phyloP scores from a whole-genome alignment of 2,329 filamentous ascomycete species.

The Raffaelea albimanens region DNA sequence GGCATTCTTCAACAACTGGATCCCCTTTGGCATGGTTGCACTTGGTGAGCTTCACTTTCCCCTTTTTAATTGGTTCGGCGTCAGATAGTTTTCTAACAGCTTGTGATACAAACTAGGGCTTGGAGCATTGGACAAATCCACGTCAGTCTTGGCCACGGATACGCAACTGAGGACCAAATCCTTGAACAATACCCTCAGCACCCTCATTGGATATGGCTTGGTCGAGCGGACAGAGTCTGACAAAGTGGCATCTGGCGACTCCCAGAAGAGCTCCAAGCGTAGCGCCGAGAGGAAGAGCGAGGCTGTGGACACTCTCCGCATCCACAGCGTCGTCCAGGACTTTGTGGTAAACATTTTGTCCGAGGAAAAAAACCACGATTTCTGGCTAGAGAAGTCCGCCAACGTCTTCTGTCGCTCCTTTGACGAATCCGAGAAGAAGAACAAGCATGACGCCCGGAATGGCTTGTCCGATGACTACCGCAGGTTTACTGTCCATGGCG shows the following conservation, averaged over 20 bases:
- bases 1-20: constrained; percentile 54
- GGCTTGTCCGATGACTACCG: constrained; percentile 44
- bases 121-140: too few relatives aligned
- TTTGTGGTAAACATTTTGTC: constrained; percentile 43
- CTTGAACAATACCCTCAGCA: too few relatives aligned
- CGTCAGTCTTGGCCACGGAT: too few relatives aligned
- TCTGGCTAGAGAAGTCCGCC: constrained; percentile 40
- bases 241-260: too few relatives aligned
- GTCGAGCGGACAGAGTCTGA: too few relatives aligned
- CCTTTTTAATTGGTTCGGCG: not conserved
- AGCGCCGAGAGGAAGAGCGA: too few relatives aligned
- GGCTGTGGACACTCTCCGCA: constrained; percentile 40
- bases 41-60: constrained; percentile 32
- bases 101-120: too few relatives aligned
- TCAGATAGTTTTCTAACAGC: constrained; percentile 16
- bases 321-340: constrained; percentile 43
- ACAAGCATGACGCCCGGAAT: constrained; percentile 28
- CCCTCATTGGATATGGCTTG: too few relatives aligned
- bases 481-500: constrained; percentile 43
- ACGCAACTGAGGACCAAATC: too few relatives aligned
- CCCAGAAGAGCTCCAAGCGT: too few relatives aligned
- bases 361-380: constrained; percentile 27
- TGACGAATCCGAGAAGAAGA: constrained; percentile 32
- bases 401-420: constrained; percentile 40
- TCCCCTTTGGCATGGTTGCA: constrained; percentile 56